Percentiles rank a stretch among this genome's conserved stretches.
Conservation (phyloP, 768 basidiomycete species). For the Pleurotus djamor region DNA sequence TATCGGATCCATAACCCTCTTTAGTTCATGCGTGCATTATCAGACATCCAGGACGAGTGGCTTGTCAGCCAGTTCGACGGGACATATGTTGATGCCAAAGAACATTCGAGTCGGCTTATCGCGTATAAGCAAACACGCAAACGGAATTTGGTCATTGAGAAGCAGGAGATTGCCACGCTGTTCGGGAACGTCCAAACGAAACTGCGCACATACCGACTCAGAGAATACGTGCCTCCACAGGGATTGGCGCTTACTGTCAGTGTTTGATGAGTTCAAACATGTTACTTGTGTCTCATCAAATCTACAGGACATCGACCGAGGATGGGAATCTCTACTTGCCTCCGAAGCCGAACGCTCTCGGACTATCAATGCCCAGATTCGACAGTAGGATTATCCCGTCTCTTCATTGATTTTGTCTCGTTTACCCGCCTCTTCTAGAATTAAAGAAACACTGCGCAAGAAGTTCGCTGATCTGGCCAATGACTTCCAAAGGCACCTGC, state of each 20-base stretch:
- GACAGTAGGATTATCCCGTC: slow-evolving; percentile 57
- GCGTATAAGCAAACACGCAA: slow-evolving; percentile 86
- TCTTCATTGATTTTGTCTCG: not conserved
- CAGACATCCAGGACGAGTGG: slow-evolving; percentile 72
- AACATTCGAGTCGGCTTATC: slow-evolving; percentile 68
- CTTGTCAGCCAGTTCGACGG: slow-evolving; percentile 59
- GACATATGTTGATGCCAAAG: slow-evolving; percentile 81
- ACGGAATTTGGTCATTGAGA: slow-evolving; percentile 85
- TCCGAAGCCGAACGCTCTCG: slow-evolving; percentile 78
- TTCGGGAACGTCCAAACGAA: slow-evolving; percentile 96
- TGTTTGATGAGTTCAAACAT: too few relatives aligned
- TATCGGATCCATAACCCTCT: not conserved
- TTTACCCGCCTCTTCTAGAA: slow-evolving; percentile 55
- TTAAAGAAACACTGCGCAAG: slow-evolving; percentile 78
- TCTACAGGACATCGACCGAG: slow-evolving; percentile 63
- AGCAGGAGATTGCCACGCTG: slow-evolving; percentile 82
- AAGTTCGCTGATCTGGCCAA: slow-evolving; percentile 79
- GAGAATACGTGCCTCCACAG: slow-evolving; percentile 76
- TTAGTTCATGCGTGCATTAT: slow-evolving; percentile 67
- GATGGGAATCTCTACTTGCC: slow-evolving; percentile 70
- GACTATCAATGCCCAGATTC: slow-evolving; percentile 85
- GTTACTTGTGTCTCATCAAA: not conserved
- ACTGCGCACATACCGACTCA: slow-evolving; percentile 83
- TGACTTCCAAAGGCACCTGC: slow-evolving; percentile 67
- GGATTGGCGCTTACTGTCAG: slow-evolving; percentile 55